Percentiles rank a stretch among this genome's conserved stretches.
Evolutionary conservation across 345 rosid species (phyloP).

Genomic region (Hypericum perforatum): DNA sequence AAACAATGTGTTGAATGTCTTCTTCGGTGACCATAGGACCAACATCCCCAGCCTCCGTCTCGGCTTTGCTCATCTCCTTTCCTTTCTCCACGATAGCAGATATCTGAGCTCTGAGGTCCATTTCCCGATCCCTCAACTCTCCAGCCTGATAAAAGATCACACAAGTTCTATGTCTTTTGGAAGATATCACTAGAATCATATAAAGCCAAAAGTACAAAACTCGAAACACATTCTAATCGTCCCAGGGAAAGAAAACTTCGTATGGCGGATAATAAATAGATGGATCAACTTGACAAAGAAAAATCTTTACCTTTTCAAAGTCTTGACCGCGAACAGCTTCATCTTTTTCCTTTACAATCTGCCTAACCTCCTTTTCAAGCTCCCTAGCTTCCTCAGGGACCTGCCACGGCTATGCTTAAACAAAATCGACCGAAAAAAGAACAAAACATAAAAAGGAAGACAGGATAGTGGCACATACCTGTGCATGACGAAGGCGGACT

Average conservation of each 20-base stretch:
- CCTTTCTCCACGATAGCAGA: constrained; percentile 70
- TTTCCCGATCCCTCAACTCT: constrained; percentile 81
- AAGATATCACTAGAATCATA: not conserved
- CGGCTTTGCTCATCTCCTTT: constrained; percentile 94
- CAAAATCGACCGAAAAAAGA: not conserved
- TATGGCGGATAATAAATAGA: not conserved
- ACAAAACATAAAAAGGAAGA: not conserved
- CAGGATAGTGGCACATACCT: constrained; percentile 34
- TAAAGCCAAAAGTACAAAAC: not conserved
- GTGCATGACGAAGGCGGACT: constrained; percentile 89
- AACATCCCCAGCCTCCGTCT: constrained; percentile 74
- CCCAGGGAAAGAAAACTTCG: not conserved
- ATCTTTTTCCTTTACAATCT: constrained; percentile 88
- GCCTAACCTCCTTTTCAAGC: constrained; percentile 90
- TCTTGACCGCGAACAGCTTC: constrained; percentile 94
- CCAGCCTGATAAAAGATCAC: constrained; percentile 58
- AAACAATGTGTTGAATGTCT: constrained; percentile 90
- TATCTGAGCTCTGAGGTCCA: constrained; percentile 90
- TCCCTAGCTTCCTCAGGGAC: constrained; percentile 98
- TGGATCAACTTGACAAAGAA: not conserved
- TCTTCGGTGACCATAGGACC: constrained; percentile 77
- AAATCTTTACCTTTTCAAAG: constrained; percentile 67
- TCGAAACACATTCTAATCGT: too few relatives aligned
- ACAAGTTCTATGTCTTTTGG: not conserved
- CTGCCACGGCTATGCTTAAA: constrained; percentile 22